Base-by-base conservation (phyloP, 495 filamentous ascomycete species). In the Lindgomyces ingoldianus region DNA sequence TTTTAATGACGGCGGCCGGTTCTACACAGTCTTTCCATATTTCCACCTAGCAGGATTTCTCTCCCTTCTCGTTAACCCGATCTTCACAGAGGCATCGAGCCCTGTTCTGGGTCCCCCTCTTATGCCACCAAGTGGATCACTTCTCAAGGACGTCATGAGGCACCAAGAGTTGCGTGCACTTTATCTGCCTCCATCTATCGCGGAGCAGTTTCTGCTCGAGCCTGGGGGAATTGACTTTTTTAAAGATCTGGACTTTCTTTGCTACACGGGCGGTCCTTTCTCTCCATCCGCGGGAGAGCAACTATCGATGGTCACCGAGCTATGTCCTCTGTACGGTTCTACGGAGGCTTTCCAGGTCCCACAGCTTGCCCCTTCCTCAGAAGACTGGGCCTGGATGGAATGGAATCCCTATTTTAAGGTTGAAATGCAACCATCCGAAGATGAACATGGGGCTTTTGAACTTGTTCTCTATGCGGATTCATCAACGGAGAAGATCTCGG, bases 341-440 rank as follows among this genome's bases (percentile, higher is more conserved):
- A 68, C 65, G 4, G 65, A 68, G 24, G 45, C 58, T 8, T 52
- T 48, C 24, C 49, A 53, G 18, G 45, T 67, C 16, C 64, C 57
- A 9, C 48, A 58, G 29, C 50, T 62, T 2, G 41, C 57, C 1
- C 64, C 64, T 0, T n/a, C 39, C 1, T 21, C 51, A 11, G 52
- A 67, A 33, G 48, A 67, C 30, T 67, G 64, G 64, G 49, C 41
- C 0, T 67, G 52, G 48, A 49, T 67, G 25, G 57, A 67, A 49
- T 67, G 64, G 64, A 56, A 58, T 45, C 64, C 58, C 1, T 11
- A 54, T 19, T 50, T 53, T 21, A 57, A 57, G 21, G 2, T 62
- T 12, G 50, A 67, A 25, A 62, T 67, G 64, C 39, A 54, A 33
- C 46, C 46, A 22, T 45, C 47, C 0, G 16, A 14, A 4, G 63